Evolutionary conservation across 192 early-diverging fungal species (phyloP).

Genomic region (Linderina pennispora): DNA sequence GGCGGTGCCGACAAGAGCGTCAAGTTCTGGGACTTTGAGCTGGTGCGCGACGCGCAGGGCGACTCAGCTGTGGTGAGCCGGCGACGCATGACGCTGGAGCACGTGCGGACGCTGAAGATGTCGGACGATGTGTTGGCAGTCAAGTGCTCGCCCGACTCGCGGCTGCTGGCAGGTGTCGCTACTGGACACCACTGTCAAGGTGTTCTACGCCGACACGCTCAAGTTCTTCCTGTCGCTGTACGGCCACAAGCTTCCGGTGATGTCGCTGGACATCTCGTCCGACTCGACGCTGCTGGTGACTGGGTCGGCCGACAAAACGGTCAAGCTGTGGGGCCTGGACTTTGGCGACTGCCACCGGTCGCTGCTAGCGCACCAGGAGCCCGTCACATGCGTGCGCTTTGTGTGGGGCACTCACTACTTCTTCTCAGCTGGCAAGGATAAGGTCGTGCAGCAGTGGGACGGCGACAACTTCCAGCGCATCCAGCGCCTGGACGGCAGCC

Average conservation of each 20-base stretch:
- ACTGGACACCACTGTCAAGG: conserved; percentile 93
- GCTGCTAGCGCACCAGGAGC: conserved; percentile 89
- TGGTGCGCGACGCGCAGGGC: conserved; percentile 49
- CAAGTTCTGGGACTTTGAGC: conserved; percentile 96
- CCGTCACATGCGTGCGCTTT: conserved; percentile 81
- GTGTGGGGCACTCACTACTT: conserved; percentile 95
- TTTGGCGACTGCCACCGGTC: conserved; percentile 99
- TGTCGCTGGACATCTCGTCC: conserved; percentile 97
- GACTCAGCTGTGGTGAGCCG: conserved; percentile 14
- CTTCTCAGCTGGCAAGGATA: conserved; percentile 89
- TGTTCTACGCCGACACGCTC: conserved; percentile 93
- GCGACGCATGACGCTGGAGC: conserved; percentile 71
- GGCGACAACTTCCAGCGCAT: conserved; percentile 96
- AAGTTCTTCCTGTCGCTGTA: conserved; percentile 97
- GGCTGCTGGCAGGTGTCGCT: conserved; percentile 85
- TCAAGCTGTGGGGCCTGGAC: conserved; percentile 98
- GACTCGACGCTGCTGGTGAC: conserved; percentile 89
- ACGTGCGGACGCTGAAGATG: conserved; percentile 89
- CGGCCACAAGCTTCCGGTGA: conserved; percentile 96
- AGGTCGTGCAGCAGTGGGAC: conserved; percentile 92
- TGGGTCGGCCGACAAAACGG: conserved; percentile 94
- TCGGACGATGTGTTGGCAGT: conserved; percentile 90
- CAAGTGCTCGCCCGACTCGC: conserved; percentile 76
- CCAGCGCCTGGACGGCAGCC: conserved; percentile 85
- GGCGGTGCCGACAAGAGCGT: conserved; percentile 93